Base-by-base conservation (phyloP, 176 grass and related monocot genomes). In the Avena eriantha region DNA sequence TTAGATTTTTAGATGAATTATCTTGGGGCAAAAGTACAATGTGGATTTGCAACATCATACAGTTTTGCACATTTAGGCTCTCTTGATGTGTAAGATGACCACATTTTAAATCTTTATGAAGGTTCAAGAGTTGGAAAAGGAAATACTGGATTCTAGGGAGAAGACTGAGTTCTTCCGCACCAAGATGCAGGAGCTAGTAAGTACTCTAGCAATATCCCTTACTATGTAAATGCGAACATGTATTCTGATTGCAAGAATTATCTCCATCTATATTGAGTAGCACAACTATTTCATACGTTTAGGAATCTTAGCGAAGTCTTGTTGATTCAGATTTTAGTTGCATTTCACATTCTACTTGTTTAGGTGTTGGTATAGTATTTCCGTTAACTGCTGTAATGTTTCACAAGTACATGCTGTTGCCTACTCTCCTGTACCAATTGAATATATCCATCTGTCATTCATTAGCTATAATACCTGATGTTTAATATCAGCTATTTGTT, bases 111-210 rank as follows among this genome's bases (percentile, higher is more conserved):
- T 83, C 69, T 90, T 73, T 81, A 61, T 86, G 84, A 93, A 99
- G 97, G 97, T 99, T 84, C 90, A 99, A 97, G 97, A 93, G 73
- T 85, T 99, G 87, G 97, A 99, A 86, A 99, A 99, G 79, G 97
- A 96, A 86, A 99, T 99, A 55, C 83, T 96, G 49, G 97, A 96
- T 90, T 97, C 97, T 21, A 99, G 88, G 84, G 92, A 97, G 83
- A 99, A 99, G 87, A 99, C 80, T 17, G 90, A 99, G 54, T 97
- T 94, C 86, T 97, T 90, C 73, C 94, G 89, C 55, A 91, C 94
- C 46, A 99, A 99, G 89, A 99, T 99, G 97, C 97, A 99, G 84
- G 97, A 99, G 79, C 92, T 99, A 68, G 97, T 99, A 91, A 96
- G 92, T 92, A 83, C 46, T 48, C 77, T 90, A 36, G 17, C n/a